Base-by-base conservation (phyloP, 495 filamentous ascomycete genomes). In the Penicillium robsamsonii region DNA sequence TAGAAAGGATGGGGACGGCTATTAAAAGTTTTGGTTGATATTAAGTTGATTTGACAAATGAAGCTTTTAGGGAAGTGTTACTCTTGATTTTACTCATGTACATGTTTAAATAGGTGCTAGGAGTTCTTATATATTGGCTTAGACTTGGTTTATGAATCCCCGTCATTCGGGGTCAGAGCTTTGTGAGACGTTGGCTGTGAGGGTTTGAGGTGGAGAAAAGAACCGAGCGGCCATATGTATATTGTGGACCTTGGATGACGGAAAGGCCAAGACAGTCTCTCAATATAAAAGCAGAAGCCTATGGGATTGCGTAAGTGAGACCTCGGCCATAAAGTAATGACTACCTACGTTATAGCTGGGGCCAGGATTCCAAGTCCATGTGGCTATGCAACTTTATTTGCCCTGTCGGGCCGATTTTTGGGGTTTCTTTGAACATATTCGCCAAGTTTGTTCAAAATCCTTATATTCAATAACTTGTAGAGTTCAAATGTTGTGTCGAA, bases 301-400 rank as follows among this genome's bases (percentile, higher is more conserved):
- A 35, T 35, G 5, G 13, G 3, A 5, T 12, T 33, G 13, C 12
- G 4, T 1, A 10, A 1, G 1, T 11, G 2, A 27, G 25, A 27
- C 6, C 4, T 27, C 25, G 25, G 4, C 25, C 11, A 38, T 17
- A 17, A 3, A 27, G 25, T 27, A 27, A 27, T 4, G 2, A 2
- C 15, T 17, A 17, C 15, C 5, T 17, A 17, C n/a, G 6, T 17
- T 17, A 38, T 38, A 9, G 35, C 35, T 6, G 1, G 13, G 15
- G n/a, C n/a, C 2, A n/a, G 33, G n/a, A 18, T 33, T 33, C 10
- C 1, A 33, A 22, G 41, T 43, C 50, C 50, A 52, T 52, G 50
- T 43, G 38, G 37, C 18, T 13, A 52, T 52, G 38, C 50, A 52
- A 42, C 37, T 38, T 31, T 52, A 51, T 51, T 38, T 51, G 49